A percentile compares a stretch with the other conserved stretches of the same genome.
Conservation (phyloP, 345 rosid species). For the Passiflora organensis region DNA sequence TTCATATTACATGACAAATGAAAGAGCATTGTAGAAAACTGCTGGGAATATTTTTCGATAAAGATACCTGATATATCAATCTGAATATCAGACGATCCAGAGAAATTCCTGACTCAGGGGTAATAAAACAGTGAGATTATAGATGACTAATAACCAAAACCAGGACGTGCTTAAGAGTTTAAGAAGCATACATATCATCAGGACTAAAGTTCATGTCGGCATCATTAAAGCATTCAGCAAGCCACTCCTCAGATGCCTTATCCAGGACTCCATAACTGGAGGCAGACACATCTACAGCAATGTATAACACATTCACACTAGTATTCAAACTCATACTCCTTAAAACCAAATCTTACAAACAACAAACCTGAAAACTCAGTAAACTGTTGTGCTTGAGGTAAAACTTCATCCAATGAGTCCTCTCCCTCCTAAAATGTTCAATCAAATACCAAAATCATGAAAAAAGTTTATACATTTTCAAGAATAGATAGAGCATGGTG, state of each 20-base stretch:
- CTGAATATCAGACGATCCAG: conserved; percentile 48
- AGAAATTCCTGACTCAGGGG: conserved; percentile 40
- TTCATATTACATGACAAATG: neutral
- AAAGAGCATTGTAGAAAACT: neutral
- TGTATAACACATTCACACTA: conserved; percentile 8
- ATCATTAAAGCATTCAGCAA: conserved; percentile 65
- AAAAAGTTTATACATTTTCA: neutral
- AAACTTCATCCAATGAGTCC: conserved; percentile 51
- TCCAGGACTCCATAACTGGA: conserved; percentile 50
- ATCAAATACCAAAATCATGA: conserved; percentile 10
- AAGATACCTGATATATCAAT: conserved; percentile 52
- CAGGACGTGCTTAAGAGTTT: conserved; percentile 10
- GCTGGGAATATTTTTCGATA: neutral
- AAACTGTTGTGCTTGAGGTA: conserved; percentile 47
- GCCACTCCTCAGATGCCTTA: conserved; percentile 63
- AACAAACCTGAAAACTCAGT: conserved; percentile 65
- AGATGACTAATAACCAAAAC: conserved; percentile 8
- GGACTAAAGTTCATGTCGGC: conserved; percentile 44
- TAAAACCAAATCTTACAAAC: conserved; percentile 9
- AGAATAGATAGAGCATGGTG: neutral
- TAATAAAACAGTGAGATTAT: conserved; percentile 17
- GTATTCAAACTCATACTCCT: conserved; percentile 7
- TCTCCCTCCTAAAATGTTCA: conserved; percentile 52
- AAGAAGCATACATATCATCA: conserved; percentile 56
- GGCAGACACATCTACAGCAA: conserved; percentile 43